Evolutionary conservation across 805 yeast genomes (phyloP).

Genomic region (Pichia scutulata): DNA sequence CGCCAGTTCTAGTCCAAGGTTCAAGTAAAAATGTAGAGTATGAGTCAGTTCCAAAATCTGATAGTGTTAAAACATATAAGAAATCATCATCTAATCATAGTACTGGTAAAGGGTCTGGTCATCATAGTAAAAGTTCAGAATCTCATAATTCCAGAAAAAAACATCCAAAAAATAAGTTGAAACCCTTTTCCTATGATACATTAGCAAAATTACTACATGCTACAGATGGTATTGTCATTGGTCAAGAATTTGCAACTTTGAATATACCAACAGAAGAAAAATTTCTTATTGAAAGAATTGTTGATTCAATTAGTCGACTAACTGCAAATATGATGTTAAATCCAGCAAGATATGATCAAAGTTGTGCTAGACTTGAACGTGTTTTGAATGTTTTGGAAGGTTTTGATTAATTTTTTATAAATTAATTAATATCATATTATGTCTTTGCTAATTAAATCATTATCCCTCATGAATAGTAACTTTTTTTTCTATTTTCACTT

Average conservation of each 20-base stretch:
- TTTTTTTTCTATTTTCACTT: background rate
- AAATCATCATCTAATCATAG: slow-evolving; percentile 1
- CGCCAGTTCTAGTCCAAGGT: background rate
- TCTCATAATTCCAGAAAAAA: slow-evolving; percentile 11
- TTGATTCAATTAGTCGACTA: slow-evolving; percentile 75
- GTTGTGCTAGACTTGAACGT: slow-evolving; percentile 67
- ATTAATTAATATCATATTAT: background rate
- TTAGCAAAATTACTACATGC: slow-evolving; percentile 47
- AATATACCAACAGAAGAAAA: slow-evolving; percentile 72
- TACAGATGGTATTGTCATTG: slow-evolving; percentile 53
- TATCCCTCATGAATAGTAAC: background rate
- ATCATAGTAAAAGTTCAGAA: background rate
- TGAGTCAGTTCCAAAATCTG: background rate
- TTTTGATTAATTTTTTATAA: slow-evolving; percentile 29
- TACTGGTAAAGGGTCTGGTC: background rate
- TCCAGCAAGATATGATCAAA: slow-evolving; percentile 71
- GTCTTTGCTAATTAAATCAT: background rate
- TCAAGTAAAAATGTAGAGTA: background rate
- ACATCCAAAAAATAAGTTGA: slow-evolving; percentile 16
- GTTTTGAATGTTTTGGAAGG: slow-evolving; percentile 88
- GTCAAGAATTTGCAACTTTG: slow-evolving; percentile 65
- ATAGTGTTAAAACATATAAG: background rate
- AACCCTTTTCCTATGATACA: slow-evolving; percentile 34
- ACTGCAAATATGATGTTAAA: slow-evolving; percentile 90
- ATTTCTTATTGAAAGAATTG: slow-evolving; percentile 72